Base-by-base conservation (phyloP, 2,329 filamentous ascomycete genomes). In the Monosporascus sp. region DNA sequence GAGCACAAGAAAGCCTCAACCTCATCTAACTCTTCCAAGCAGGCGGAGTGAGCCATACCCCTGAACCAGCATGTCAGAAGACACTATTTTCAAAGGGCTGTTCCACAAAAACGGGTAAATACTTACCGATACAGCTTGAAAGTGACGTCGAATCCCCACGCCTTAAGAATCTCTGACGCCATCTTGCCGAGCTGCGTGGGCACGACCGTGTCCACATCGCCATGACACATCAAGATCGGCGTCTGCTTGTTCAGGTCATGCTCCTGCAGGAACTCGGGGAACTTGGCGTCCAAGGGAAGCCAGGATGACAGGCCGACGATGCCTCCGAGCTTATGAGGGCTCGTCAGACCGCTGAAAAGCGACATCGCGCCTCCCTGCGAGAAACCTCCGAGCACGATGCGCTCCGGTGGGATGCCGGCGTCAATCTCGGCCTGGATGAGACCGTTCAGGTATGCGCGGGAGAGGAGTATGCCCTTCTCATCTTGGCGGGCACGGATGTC, bases 301-400 rank as follows among this genome's bases (percentile, higher is more conserved):
- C 95, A 97, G 63, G 84, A 87, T 14, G 89, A 94, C 56, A 97
- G 73, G 7, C 87, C 90, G 57, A 97, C 86, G 58, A 97, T 88
- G 57, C 92, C 93, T n/a, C 84, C 93, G 17, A 97, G 76, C 72
- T 90, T 90, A 61, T 82, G 77, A 54, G 75, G 72, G 60, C 77
- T 81, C 5, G 91, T 96, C 43, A 96, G 72, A 5, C 90, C 92
- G 0, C 88, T 79, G 65, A 97, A 83, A 39, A 97, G 72, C 20
- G 90, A 84, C 78, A 97, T 90, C 52, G 91, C 91, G 50, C 90
- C 93, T 54, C 93, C 93, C 72, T 97, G 84, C 24, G 84, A 89
- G 76, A 93, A 94, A 41, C 89, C 89, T 37, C 89, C 93, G 6
- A 97, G 73, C 18, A 97, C 83, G 64, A 99, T 91, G 50, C 92